Percentiles rank a stretch among this genome's conserved stretches.
Evolutionary conservation across 257 asterid genomes (phyloP).

Genomic region (Nicotiana knightiana): DNA sequence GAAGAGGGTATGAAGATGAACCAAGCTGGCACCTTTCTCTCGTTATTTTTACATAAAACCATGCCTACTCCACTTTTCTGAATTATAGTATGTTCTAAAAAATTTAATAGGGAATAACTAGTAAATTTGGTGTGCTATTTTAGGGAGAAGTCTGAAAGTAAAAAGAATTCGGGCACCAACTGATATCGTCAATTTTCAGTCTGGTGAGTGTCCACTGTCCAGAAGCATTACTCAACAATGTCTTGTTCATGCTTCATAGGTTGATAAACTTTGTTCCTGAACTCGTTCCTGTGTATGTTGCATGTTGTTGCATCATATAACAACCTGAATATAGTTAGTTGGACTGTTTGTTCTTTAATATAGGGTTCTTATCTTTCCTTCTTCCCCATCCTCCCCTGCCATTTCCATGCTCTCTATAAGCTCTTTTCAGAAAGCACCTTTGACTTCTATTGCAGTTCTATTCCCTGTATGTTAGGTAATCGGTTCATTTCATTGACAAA

Average conservation of each 20-base stretch:
- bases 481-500: neutral
- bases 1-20: neutral
- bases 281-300: neutral
- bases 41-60: neutral
- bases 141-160: neutral
- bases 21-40: neutral
- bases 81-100: neutral
- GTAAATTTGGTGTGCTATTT: neutral
- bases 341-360: neutral
- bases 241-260: neutral
- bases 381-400: neutral
- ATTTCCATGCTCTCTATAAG: neutral
- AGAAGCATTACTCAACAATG: neutral
- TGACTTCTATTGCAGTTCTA: neutral
- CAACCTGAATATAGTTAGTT: neutral
- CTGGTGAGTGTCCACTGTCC: neutral
- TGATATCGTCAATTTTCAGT: neutral
- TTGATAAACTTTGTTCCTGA: neutral
- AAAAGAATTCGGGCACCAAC: neutral
- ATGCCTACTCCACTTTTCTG: neutral
- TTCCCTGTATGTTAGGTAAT: neutral
- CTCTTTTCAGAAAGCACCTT: neutral
- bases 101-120: neutral
- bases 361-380: neutral
- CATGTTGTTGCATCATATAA: neutral